phyloP scores from a whole-genome alignment of 306 rosid genomes.

The Aeschynomene evenia region DNA sequence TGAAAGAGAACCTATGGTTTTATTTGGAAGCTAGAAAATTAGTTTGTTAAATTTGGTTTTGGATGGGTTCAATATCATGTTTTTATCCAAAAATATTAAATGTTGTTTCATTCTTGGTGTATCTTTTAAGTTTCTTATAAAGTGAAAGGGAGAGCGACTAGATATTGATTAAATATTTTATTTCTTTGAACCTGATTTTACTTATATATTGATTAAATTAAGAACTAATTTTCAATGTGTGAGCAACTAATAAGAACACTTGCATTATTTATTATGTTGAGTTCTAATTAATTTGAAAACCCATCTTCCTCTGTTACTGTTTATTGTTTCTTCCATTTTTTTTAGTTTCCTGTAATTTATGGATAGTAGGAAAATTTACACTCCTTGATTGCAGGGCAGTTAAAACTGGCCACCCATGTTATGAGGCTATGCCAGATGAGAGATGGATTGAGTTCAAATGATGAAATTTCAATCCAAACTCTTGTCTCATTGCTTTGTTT shows the following conservation, averaged over 20 bases:
- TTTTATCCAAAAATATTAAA: too few relatives aligned
- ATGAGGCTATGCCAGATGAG: constrained; percentile 81
- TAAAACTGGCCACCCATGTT: constrained; percentile 74
- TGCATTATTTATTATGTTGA: too few relatives aligned
- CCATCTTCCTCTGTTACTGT: not conserved
- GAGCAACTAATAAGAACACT: too few relatives aligned
- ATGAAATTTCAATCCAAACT: constrained; percentile 55
- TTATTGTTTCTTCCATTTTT: not conserved
- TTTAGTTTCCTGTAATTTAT: not conserved
- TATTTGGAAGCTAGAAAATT: not conserved
- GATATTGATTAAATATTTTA: too few relatives aligned
- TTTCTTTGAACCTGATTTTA: constrained; percentile 9
- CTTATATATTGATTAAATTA: not conserved
- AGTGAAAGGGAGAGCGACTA: too few relatives aligned
- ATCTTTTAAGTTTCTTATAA: not conserved
- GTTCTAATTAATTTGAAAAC: too few relatives aligned
- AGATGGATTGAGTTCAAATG: constrained; percentile 49
- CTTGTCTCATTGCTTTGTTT: constrained; percentile 65
- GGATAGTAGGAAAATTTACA: constrained; percentile 5
- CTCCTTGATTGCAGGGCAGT: constrained; percentile 74
- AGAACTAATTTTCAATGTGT: not conserved
- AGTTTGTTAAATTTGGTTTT: constrained; percentile 19
- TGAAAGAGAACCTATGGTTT: not conserved
- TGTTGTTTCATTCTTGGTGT: not conserved
- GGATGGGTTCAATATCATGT: not conserved